phyloP scores from a whole-genome alignment of 208 protist genomes.

The Acanthamoeba castellanii region DNA sequence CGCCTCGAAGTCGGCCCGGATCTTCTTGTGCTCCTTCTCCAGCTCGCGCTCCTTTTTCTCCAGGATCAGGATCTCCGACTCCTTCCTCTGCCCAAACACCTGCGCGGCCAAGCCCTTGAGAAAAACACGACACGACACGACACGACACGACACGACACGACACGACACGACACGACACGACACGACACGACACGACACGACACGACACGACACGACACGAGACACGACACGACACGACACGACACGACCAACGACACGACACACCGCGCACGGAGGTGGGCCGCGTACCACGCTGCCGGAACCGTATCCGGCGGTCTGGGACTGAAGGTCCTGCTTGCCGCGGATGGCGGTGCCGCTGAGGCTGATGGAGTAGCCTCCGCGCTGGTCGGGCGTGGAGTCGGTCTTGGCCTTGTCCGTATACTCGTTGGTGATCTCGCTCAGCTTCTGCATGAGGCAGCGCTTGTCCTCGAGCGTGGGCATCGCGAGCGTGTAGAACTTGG shows the following conservation, averaged over 20 bases:
- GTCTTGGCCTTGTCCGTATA: slow-evolving; percentile 17
- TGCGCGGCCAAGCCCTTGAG: background rate
- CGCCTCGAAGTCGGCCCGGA: slow-evolving; percentile 53
- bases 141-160: no score
- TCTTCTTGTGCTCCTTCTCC: slow-evolving; percentile 71
- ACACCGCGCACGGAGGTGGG: no score
- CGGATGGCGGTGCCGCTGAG: slow-evolving; percentile 1
- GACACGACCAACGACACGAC: no score
- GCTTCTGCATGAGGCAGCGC: slow-evolving; percentile 54
- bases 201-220: no score
- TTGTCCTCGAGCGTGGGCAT: slow-evolving; percentile 9
- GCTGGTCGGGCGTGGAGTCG: slow-evolving; percentile 20
- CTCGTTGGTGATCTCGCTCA: slow-evolving; percentile 65
- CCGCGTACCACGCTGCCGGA: background rate
- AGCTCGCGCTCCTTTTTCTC: slow-evolving; percentile 63
- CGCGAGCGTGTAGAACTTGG: slow-evolving; percentile 46
- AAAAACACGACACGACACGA: no score
- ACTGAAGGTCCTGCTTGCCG: slow-evolving; percentile 31
- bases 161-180: no score
- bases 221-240: no score
- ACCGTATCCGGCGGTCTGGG: background rate
- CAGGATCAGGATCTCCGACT: slow-evolving; percentile 50
- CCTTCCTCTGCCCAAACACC: slow-evolving; percentile 47
- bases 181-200: no score
- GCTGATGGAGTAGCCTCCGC: slow-evolving; percentile 65